Evolutionary conservation across 768 basidiomycete genomes (phyloP).

Genomic region (Auricularia sp.): DNA sequence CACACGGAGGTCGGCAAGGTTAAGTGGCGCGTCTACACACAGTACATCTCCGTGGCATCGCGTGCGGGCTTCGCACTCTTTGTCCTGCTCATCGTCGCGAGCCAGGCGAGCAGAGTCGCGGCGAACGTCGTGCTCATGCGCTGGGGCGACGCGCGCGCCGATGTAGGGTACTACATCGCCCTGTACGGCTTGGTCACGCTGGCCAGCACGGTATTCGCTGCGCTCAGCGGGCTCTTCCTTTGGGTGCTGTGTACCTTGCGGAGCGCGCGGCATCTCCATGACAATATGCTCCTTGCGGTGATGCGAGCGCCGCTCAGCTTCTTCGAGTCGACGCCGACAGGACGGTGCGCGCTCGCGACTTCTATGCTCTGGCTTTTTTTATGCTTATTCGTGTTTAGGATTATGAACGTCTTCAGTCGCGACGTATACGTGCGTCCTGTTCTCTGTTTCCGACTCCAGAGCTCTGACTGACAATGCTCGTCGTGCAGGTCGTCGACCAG

Average conservation of each 20-base stretch:
- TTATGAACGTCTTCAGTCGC: constrained; percentile 84
- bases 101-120: constrained; percentile 51
- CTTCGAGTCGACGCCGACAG: constrained; percentile 83
- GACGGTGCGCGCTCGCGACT: constrained; percentile 38
- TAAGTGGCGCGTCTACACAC: constrained; percentile 60
- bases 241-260: constrained; percentile 70
- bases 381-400: constrained; percentile 30
- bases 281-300: constrained; percentile 71
- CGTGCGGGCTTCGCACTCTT: constrained; percentile 55
- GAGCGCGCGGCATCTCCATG: constrained; percentile 67
- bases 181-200: constrained; percentile 62
- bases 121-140: constrained; percentile 59
- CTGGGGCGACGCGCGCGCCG: constrained; percentile 66
- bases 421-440: constrained; percentile 59
- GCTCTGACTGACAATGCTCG: neutral
- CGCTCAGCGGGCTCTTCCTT: constrained; percentile 50
- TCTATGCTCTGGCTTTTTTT: neutral
- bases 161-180: constrained; percentile 46
- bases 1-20: constrained; percentile 75
- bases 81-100: constrained; percentile 38
- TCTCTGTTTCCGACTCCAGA: neutral
- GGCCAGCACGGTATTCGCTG: constrained; percentile 42
- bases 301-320: constrained; percentile 78
- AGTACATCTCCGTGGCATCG: constrained; percentile 75
- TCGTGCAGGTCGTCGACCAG: constrained; percentile 51